Evolutionary conservation across 202 grass and related monocot species (phyloP), one percentile per base, ranked within the genome.

Genomic region (Cymbopogon flexuosus): DNA sequence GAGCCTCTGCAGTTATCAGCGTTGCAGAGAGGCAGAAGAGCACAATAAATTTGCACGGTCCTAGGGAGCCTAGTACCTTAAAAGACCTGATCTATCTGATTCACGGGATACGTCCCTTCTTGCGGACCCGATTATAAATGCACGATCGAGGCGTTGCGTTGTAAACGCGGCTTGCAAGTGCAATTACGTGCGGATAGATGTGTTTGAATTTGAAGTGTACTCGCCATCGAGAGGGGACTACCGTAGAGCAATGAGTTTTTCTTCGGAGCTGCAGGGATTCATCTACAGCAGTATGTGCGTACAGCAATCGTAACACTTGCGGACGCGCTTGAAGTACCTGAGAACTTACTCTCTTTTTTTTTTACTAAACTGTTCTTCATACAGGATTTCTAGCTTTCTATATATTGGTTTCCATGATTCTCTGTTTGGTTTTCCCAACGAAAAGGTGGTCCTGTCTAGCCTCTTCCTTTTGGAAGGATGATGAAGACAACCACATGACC

Each of bases 41-140:
- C 68, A 37, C 70, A 47, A 54, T 78, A 72, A 82, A 72, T 81
- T 72, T 72, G 46, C 29, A 59, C 51, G 13, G 57, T 37, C 43
- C 29, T 35, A 31, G 35, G 35, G n/a, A n/a, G 34, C 3, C 27
- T 1, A 27, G 34, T 5, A 35, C 34, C 34, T 35, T 35, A 22
- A 27, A 21, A 15, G 4, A 34, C n/a, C 18, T 54, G 52, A 57
- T 22, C n/a, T 21, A 62, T 62, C 16, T 41, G 5, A 41, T 83
- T 73, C 36, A 79, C 56, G 47, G 49, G 37, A 37, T 68, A 40
- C 37, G 22, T 36, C 21, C n/a, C 31, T 23, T 36, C 29, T 5
- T 18, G 68, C 16, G 21, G 39, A 47, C 15, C 37, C 47, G 19
- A 56, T 8, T 14, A 51, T 86, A 70, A 83, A 83, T 83, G 68